phyloP scores from a whole-genome alignment of 768 basidiomycete species.

The Termitomyces sp. region DNA sequence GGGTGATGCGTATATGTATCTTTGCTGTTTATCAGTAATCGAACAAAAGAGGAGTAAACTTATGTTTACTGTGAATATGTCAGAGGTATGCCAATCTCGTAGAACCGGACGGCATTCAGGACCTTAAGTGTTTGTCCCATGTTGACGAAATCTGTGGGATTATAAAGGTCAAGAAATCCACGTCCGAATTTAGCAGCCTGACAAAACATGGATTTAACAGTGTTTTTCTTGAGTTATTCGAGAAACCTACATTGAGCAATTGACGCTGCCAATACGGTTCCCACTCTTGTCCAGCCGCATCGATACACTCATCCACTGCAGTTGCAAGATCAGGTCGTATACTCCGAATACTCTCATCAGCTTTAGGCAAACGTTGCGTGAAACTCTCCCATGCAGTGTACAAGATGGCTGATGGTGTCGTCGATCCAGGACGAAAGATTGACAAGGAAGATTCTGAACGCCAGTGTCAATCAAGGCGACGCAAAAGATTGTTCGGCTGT shows the following conservation, averaged over 20 bases:
- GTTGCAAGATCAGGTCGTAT: constrained; percentile 57
- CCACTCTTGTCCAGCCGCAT: constrained; percentile 91
- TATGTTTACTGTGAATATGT: constrained; percentile 79
- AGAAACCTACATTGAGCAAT: constrained; percentile 64
- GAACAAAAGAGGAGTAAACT: not conserved
- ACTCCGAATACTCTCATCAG: constrained; percentile 86
- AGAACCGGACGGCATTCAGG: constrained; percentile 86
- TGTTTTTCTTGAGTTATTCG: not conserved
- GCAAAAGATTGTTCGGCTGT: not conserved
- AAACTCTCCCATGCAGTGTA: constrained; percentile 91
- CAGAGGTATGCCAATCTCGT: constrained; percentile 89
- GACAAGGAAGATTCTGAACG: constrained; percentile 67
- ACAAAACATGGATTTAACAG: not conserved
- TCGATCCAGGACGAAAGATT: constrained; percentile 90
- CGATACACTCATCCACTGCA: constrained; percentile 80
- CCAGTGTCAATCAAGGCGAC: not conserved
- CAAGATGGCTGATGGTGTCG: constrained; percentile 84
- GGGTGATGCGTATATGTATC: constrained; percentile 79
- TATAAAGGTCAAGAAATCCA: constrained; percentile 88
- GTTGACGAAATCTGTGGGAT: constrained; percentile 85
- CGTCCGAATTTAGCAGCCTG: constrained; percentile 97
- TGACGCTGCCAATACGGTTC: constrained; percentile 86
- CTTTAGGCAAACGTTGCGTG: constrained; percentile 76
- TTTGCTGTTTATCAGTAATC: constrained; percentile 22
- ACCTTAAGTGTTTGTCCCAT: constrained; percentile 94